Evolutionary conservation across 1,284 basidiomycete genomes (phyloP).

Genomic region (Moesziomyces sp.): DNA sequence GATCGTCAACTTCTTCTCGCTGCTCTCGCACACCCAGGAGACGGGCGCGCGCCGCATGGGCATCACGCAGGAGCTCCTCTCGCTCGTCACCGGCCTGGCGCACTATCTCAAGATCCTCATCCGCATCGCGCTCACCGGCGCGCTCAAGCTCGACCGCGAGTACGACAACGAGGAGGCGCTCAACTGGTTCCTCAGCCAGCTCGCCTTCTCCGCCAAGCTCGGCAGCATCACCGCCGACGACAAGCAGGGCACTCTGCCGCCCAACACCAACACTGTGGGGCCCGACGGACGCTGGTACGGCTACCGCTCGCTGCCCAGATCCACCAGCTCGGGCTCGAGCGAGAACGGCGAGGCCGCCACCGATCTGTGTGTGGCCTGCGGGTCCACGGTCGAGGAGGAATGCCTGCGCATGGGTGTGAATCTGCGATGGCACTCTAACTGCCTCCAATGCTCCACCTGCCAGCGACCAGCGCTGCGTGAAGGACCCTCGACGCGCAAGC

Average conservation of each 20-base stretch:
- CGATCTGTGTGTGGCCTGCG: slow-evolving; percentile 92
- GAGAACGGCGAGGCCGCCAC: slow-evolving; percentile 68
- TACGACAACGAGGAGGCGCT: slow-evolving; percentile 84
- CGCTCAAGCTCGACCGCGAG: slow-evolving; percentile 93
- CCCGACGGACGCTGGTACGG: slow-evolving; percentile 59
- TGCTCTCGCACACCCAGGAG: slow-evolving; percentile 95
- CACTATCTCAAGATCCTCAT: slow-evolving; percentile 99
- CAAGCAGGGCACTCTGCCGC: slow-evolving; percentile 49
- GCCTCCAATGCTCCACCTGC: slow-evolving; percentile 84
- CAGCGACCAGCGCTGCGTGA: slow-evolving; percentile 64
- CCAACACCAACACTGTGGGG: slow-evolving; percentile 38
- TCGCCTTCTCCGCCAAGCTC: slow-evolving; percentile 80
- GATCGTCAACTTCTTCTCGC: slow-evolving; percentile 97
- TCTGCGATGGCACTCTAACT: slow-evolving; percentile 94
- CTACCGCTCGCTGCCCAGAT: slow-evolving; percentile 60
- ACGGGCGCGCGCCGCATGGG: slow-evolving; percentile 87
- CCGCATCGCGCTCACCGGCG: slow-evolving; percentile 94
- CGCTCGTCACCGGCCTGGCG: slow-evolving; percentile 96
- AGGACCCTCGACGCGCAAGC: slow-evolving; percentile 30
- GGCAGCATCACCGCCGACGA: slow-evolving; percentile 46
- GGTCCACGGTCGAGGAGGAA: slow-evolving; percentile 93
- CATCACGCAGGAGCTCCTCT: slow-evolving; percentile 95
- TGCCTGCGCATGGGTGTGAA: slow-evolving; percentile 92
- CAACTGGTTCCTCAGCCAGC: slow-evolving; percentile 86
- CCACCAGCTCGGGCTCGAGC: slow-evolving; percentile 44